Percentiles rank a stretch among this genome's conserved stretches.
Evolutionary conservation across 129 eudicot genomes (phyloP).

Genomic region (Arctium lappa): DNA sequence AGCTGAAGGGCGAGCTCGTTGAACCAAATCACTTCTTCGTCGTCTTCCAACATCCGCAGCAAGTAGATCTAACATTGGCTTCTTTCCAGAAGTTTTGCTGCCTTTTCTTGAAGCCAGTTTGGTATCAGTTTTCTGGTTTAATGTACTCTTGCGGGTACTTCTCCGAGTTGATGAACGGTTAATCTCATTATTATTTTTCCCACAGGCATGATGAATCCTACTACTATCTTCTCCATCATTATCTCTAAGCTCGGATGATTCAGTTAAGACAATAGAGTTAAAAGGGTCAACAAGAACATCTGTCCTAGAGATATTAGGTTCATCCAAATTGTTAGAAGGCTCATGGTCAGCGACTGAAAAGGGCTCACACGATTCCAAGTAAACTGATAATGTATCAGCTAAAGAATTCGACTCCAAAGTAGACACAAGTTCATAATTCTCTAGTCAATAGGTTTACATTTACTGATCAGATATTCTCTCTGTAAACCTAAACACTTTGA

Average conservation of each 20-base stretch:
- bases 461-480: too few species aligned
- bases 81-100: constrained; percentile 36
- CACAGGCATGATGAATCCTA: constrained; percentile 12
- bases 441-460: too few species aligned
- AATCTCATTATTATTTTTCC: constrained; percentile 20
- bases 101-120: constrained; percentile 33
- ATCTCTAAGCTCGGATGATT: constrained; percentile 14
- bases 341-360: constrained; percentile 30
- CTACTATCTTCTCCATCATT: constrained; percentile 25
- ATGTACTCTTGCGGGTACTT: constrained; percentile 39
- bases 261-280: constrained; percentile 35
- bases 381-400: constrained; percentile 39
- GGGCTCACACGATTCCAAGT: constrained; percentile 40
- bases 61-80: constrained; percentile 37
- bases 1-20: constrained; percentile 46
- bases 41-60: constrained; percentile 46
- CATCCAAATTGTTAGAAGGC: constrained; percentile 23
- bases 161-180: constrained; percentile 31
- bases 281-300: constrained; percentile 36
- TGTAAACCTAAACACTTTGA: too few species aligned
- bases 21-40: constrained; percentile 50
- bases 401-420: constrained; percentile 30
- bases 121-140: constrained; percentile 24
- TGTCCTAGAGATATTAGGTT: constrained; percentile 21
- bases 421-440: constrained; percentile 34